Evolutionary conservation across 805 yeast genomes (phyloP).

Genomic region (Metschnikowia drakensbergensis): DNA sequence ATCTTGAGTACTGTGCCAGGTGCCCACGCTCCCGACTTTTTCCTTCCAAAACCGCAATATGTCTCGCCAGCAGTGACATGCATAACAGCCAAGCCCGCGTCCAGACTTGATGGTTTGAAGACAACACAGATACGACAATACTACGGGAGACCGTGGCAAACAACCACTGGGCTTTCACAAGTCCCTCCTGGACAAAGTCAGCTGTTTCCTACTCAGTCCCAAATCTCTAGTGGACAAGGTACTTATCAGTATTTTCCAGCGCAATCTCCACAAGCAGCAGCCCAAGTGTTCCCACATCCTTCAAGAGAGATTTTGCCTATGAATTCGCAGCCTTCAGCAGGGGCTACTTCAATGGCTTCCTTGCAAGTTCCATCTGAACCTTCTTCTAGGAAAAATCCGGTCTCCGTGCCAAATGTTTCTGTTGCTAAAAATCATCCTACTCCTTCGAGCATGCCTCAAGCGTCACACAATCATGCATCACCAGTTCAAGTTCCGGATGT

Average conservation of each 20-base stretch:
- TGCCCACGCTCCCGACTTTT: conserved; percentile 1
- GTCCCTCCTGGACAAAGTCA: background rate
- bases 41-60: background rate
- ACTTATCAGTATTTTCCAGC: background rate
- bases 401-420: background rate
- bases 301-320: background rate
- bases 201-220: background rate
- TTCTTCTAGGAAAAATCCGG: background rate
- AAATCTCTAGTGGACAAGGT: background rate
- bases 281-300: background rate
- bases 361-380: background rate
- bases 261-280: background rate
- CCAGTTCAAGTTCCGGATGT: background rate
- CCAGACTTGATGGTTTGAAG: background rate
- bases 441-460: background rate
- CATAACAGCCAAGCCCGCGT: background rate
- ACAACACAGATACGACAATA: background rate
- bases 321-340: background rate
- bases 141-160: background rate
- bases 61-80: background rate
- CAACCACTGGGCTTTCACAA: background rate
- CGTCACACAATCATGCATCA: background rate
- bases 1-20: conserved; percentile 2
- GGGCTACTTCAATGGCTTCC: background rate
- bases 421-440: background rate